Evolutionary conservation across 2,329 filamentous ascomycete genomes (phyloP).

Genomic region (Rutstroemia sp.): DNA sequence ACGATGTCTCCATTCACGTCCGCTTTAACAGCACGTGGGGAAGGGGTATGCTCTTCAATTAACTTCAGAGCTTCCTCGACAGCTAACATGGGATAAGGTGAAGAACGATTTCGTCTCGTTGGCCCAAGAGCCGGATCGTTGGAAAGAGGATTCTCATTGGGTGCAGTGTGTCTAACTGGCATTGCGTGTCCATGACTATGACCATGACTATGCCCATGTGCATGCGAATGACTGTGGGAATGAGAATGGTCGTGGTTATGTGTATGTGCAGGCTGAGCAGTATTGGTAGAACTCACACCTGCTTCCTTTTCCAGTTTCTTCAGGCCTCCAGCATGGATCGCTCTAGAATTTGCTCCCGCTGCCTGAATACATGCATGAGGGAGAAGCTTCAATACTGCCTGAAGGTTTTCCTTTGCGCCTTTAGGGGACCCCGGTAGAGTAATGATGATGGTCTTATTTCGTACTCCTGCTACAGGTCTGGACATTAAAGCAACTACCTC

Average conservation of each 20-base stretch:
- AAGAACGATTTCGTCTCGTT: constrained; percentile 70
- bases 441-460: constrained; percentile 73
- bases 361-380: constrained; percentile 93
- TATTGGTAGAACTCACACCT: constrained; percentile 40
- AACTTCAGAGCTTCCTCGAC: constrained; percentile 72
- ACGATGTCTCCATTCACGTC: constrained; percentile 61
- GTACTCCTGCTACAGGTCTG: constrained; percentile 80
- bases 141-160: constrained; percentile 48
- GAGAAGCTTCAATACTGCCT: constrained; percentile 80
- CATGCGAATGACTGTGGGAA: constrained; percentile 38
- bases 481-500: constrained; percentile 87
- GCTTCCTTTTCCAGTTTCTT: constrained; percentile 80
- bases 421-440: constrained; percentile 94
- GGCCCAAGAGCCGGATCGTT: constrained; percentile 55
- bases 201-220: constrained; percentile 42
- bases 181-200: constrained; percentile 55
- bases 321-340: constrained; percentile 71
- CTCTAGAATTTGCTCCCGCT: constrained; percentile 72
- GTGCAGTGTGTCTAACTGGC: constrained; percentile 67
- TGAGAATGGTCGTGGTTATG: constrained; percentile 41
- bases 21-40: constrained; percentile 46
- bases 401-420: constrained; percentile 87
- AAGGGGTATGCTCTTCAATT: constrained; percentile 67
- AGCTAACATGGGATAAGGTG: constrained; percentile 85
- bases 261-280: constrained; percentile 33